Percentiles rank a stretch among this genome's conserved stretches.
Evolutionary conservation across 2,329 filamentous ascomycete genomes (phyloP).

Genomic region (Neoscytalidium dimidiatum): DNA sequence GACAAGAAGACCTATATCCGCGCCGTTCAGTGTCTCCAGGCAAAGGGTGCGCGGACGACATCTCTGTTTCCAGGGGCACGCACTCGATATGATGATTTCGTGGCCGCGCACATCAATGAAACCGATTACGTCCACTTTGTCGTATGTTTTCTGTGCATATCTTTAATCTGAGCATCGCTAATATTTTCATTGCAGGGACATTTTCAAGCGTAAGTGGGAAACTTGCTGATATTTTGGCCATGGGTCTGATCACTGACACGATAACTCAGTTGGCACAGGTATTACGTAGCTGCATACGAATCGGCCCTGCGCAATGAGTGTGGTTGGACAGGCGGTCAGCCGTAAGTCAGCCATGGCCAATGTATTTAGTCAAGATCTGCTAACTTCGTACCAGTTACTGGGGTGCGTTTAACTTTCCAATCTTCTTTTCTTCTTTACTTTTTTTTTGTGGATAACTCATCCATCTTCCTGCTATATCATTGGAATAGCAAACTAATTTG

Average conservation of each 20-base stretch:
- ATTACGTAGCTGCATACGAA: slow-evolving; percentile 7
- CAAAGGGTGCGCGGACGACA: slow-evolving; percentile 32
- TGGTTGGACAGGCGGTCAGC: slow-evolving; percentile 9
- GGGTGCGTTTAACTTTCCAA: neutral
- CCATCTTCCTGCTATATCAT: too few species aligned
- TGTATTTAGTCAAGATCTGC: neutral
- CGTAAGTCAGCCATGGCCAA: neutral
- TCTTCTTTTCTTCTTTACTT: too few species aligned
- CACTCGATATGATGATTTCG: slow-evolving; percentile 40
- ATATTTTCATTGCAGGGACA: neutral
- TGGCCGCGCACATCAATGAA: slow-evolving; percentile 37
- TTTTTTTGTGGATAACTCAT: too few species aligned
- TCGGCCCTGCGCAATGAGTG: slow-evolving; percentile 7
- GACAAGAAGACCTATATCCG: slow-evolving; percentile 37
- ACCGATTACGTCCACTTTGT: slow-evolving; percentile 14
- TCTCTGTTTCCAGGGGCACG: slow-evolving; percentile 31
- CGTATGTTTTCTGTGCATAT: neutral
- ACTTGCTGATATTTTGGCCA: neutral
- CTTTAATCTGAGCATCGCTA: neutral
- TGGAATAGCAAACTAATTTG: too few species aligned
- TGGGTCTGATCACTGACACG: neutral
- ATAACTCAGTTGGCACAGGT: slow-evolving; percentile 2
- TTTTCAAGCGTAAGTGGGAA: slow-evolving; percentile 10
- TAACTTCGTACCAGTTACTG: slow-evolving; percentile 4
- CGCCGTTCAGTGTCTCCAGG: slow-evolving; percentile 38